Percentiles rank a stretch among this genome's conserved stretches.
Evolutionary conservation across 352 stramenopile species (phyloP).

Genomic region (Blastocystis sp.): DNA sequence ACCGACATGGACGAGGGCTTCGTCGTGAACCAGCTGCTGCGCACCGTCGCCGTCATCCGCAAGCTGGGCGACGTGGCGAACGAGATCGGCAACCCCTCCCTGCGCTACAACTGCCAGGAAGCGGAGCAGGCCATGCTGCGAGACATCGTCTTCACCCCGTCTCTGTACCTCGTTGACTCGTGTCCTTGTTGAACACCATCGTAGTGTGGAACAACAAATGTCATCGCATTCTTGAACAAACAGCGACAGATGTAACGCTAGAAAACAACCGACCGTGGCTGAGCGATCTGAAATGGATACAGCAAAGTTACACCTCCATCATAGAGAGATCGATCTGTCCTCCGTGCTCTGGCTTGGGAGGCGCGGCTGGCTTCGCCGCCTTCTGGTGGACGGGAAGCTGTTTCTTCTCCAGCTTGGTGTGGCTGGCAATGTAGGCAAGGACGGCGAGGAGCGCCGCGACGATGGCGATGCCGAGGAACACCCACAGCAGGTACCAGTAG

Average conservation of each 20-base stretch:
- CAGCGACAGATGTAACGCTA: slow-evolving; percentile 20
- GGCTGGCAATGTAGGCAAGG: slow-evolving; percentile 49
- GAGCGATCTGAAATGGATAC: slow-evolving; percentile 22
- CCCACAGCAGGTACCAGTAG: slow-evolving; percentile 55
- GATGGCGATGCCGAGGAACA: slow-evolving; percentile 65
- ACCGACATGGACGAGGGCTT: slow-evolving; percentile 93
- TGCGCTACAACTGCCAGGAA: slow-evolving; percentile 95
- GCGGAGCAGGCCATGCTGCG: slow-evolving; percentile 91
- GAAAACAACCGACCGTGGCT: slow-evolving; percentile 38
- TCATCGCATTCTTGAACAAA: slow-evolving; percentile 24
- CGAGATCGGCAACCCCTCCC: slow-evolving; percentile 84
- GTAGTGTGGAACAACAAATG: not conserved
- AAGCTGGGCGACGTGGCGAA: slow-evolving; percentile 72
- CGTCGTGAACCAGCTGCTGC: slow-evolving; percentile 94
- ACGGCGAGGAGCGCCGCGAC: slow-evolving; percentile 55
- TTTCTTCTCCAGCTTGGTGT: slow-evolving; percentile 58
- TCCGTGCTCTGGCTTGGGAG: slow-evolving; percentile 49
- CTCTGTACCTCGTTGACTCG: slow-evolving; percentile 83
- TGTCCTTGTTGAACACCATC: slow-evolving; percentile 16
- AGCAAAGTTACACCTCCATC: slow-evolving; percentile 58
- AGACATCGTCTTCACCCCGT: slow-evolving; percentile 94
- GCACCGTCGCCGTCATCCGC: slow-evolving; percentile 80
- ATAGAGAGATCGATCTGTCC: slow-evolving; percentile 68
- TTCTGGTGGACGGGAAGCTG: not conserved
- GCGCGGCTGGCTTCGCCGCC: slow-evolving; percentile 7